Evolutionary conservation across 495 filamentous ascomycete species (phyloP), one percentile per base, ranked within the genome.

Genomic region (Chaetomidium leptoderma): DNA sequence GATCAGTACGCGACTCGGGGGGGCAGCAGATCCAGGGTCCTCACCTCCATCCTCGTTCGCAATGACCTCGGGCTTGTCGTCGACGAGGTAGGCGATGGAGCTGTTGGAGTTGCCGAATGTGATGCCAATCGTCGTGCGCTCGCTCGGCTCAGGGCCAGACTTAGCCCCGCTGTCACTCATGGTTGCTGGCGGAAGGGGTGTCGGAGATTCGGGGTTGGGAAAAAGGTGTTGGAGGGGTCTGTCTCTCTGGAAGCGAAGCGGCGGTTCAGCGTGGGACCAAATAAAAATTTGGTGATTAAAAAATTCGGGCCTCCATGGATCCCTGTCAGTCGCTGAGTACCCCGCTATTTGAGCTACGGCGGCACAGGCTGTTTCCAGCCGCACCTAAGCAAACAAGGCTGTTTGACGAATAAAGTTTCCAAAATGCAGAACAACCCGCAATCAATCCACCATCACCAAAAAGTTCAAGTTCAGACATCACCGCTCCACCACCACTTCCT

Each of bases 71-170:
- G 91, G 86, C 76, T 92, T 95, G 72, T 92, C 92, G 64, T 97
- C 93, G 43, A 86, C 82, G 32, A 91, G 90, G 67, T 84, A 87
- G 62, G 92, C 93, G 76, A 98, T 97, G 51, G 91, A 96, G 76
- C 92, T 96, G 81, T 91, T 93, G 48, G 89, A 90, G 76, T 98
- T 98, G 72, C 93, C 95, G 79, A 97, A 97, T 50, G 91, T 89
- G 71, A 98, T 90, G 73, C 93, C 93, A 75, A 98, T 98, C 64
- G 87, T 88, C 60, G 85, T 82, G 61, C 85, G 77, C 74, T 89
- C 81, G 54, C 71, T 77, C 27, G 84, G 81, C 74, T 74, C 63
- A 57, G 70, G 67, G 63, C 66, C 69, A 74, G 76, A 35, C 62
- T 67, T 70, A 47, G 63, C 49, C 63, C 64, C 69, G 49, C 58